Conservation (phyloP, 202 grass and related monocot species). For the Setaria viridis region DNA sequence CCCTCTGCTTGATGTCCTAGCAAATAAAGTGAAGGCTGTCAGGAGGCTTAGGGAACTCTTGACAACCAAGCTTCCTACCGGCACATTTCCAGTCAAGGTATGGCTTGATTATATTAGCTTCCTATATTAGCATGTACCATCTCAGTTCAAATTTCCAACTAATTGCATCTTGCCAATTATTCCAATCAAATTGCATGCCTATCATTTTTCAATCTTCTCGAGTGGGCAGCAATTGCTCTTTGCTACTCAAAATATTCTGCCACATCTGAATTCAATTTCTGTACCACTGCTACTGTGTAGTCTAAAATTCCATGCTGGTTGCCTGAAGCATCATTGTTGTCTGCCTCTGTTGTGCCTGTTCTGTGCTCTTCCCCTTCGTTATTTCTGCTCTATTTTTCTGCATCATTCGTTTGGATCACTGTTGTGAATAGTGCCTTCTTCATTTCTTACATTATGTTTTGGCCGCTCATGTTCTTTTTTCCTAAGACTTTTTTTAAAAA, state of each 20-base stretch:
- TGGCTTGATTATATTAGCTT: constrained; percentile 12
- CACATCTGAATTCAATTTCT: constrained; percentile 18
- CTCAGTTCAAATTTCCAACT: constrained; percentile 12
- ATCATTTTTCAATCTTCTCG: background rate
- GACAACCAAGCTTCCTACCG: constrained; percentile 85
- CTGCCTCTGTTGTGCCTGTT: background rate
- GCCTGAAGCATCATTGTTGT: background rate
- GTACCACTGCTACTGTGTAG: background rate
- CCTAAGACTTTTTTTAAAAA: background rate
- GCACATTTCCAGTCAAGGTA: constrained; percentile 99
- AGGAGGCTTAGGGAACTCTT: constrained; percentile 95
- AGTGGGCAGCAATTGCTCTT: background rate
- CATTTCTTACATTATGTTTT: constrained; percentile 12
- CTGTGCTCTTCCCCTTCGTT: background rate
- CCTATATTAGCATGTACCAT: background rate
- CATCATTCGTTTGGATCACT: constrained; percentile 17
- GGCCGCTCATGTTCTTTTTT: background rate
- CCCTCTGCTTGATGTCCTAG: constrained; percentile 92
- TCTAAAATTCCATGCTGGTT: background rate
- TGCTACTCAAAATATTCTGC: background rate
- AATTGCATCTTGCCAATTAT: constrained; percentile 2
- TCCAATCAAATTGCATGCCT: constrained; percentile 26
- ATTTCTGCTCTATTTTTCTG: background rate
- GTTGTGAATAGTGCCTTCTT: constrained; percentile 1
- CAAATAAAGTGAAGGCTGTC: constrained; percentile 95